phyloP scores from a whole-genome alignment of 306 rosid species.

The Castanea mollissima region DNA sequence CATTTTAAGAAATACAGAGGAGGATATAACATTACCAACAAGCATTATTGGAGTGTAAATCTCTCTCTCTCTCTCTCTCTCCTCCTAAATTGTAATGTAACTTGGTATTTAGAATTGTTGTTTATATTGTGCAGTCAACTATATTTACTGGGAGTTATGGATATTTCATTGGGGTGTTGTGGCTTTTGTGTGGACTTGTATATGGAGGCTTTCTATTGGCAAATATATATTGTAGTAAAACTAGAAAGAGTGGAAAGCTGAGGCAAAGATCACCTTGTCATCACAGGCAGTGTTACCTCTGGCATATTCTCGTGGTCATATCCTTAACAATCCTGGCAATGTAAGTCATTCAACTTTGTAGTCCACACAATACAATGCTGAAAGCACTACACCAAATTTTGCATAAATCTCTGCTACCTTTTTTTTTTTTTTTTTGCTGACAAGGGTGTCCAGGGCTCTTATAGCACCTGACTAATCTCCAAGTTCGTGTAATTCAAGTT shows the following conservation, averaged over 20 bases:
- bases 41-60: constrained; percentile 80
- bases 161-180: constrained; percentile 58
- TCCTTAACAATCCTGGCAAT: constrained; percentile 44
- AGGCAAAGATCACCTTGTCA: constrained; percentile 21
- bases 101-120: neutral
- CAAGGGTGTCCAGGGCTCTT: no score
- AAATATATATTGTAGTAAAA: constrained; percentile 31
- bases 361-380: no score
- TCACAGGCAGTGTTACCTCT: constrained; percentile 24
- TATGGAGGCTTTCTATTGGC: constrained; percentile 37
- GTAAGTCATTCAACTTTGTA: constrained; percentile 39
- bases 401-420: neutral
- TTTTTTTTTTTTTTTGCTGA: no score
- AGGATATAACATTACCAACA: constrained; percentile 64
- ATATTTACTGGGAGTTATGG: constrained; percentile 69
- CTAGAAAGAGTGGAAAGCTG: constrained; percentile 20
- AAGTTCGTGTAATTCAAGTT: no score
- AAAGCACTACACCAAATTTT: neutral
- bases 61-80: constrained; percentile 15
- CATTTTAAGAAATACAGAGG: constrained; percentile 60
- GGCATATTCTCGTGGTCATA: constrained; percentile 37
- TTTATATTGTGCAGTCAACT: constrained; percentile 53
- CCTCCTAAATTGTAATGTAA: constrained; percentile 4
- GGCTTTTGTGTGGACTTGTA: constrained; percentile 62
- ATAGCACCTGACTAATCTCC: no score